Evolutionary conservation across 129 eudicot genomes (phyloP).

Genomic region (Centella asiatica): DNA sequence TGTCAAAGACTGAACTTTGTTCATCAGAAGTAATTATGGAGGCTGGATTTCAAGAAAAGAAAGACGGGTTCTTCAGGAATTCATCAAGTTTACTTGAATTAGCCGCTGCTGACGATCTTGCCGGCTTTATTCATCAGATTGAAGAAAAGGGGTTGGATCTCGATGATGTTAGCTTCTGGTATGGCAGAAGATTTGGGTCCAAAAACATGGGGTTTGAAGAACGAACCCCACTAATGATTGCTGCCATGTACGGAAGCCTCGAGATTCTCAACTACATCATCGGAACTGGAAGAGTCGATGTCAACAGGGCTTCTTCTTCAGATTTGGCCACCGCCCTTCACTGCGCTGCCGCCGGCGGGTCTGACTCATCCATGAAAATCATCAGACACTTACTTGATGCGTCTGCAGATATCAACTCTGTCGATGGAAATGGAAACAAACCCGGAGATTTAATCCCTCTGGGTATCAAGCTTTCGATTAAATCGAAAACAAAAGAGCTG

Average conservation of each 20-base stretch:
- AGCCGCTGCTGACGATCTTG: slow-evolving; percentile 62
- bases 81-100: slow-evolving; percentile 60
- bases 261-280: slow-evolving; percentile 40
- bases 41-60: slow-evolving; percentile 21
- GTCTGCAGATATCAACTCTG: slow-evolving; percentile 28
- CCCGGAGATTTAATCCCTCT: slow-evolving; percentile 43
- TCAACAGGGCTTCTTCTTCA: slow-evolving; percentile 51
- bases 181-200: slow-evolving; percentile 59
- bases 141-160: slow-evolving; percentile 35
- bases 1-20: slow-evolving; percentile 26
- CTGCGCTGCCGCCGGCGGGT: slow-evolving; percentile 85
- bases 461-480: slow-evolving; percentile 19
- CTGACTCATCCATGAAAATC: slow-evolving; percentile 22
- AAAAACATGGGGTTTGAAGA: slow-evolving; percentile 73
- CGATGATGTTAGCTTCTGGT: slow-evolving; percentile 63
- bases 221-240: slow-evolving; percentile 75
- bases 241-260: slow-evolving; percentile 62
- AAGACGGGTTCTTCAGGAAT: slow-evolving; percentile 15
- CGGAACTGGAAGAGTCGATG: slow-evolving; percentile 29
- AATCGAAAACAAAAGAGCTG: slow-evolving; percentile 27
- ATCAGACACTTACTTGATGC: slow-evolving; percentile 48
- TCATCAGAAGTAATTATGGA: slow-evolving; percentile 39
- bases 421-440: slow-evolving; percentile 41
- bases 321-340: slow-evolving; percentile 90
- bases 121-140: slow-evolving; percentile 35